Conservation (phyloP, 176 grass and related monocot species). For the Guadua angustifolia region DNA sequence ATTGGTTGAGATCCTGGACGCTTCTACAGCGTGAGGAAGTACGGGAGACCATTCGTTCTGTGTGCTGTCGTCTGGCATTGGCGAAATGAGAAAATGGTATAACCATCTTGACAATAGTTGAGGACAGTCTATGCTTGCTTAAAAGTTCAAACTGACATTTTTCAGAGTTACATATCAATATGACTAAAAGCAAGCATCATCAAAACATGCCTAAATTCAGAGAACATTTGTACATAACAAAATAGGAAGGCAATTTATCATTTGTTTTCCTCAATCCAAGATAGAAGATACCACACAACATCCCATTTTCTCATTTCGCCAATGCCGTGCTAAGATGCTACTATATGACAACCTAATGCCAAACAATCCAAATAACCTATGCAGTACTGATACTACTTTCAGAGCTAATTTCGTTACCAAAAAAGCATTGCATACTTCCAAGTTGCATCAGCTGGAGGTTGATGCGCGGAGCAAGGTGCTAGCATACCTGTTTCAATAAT, state of each 20-base stretch:
- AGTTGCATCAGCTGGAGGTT: no score
- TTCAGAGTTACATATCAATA: not conserved
- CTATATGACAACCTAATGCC: not conserved
- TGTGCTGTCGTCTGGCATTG: no score
- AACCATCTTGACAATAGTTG: not conserved
- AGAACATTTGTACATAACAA: not conserved
- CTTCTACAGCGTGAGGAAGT: no score
- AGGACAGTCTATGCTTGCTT: not conserved
- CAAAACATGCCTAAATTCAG: not conserved
- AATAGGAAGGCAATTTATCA: constrained; percentile 6
- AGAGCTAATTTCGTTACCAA: no score
- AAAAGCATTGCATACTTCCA: no score
- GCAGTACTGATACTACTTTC: no score
- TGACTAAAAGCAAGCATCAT: not conserved
- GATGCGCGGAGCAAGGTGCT: no score
- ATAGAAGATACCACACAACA: not conserved
- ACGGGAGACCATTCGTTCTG: no score
- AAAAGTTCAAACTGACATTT: not conserved
- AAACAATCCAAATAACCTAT: not conserved
- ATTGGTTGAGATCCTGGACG: no score
- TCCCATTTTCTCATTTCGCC: not conserved
- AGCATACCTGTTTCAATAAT: no score
- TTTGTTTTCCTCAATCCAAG: not conserved
- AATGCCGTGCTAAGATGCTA: not conserved
- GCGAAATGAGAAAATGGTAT: no score